Base-by-base conservation (phyloP, 371 early-diverging fungal genomes). In the Mucor plumbeus region DNA sequence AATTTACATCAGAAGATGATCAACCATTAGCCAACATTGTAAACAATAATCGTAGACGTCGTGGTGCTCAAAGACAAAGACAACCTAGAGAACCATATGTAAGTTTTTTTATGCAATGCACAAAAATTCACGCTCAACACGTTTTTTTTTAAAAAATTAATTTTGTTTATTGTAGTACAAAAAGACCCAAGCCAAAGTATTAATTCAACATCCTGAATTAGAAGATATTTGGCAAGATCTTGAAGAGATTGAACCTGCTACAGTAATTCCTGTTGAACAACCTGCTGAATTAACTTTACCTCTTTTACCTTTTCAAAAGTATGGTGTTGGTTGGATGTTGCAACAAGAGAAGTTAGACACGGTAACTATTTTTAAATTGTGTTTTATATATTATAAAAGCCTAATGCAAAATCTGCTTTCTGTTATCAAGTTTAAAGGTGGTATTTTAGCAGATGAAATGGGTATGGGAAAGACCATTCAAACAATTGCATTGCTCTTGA, bases 401-500 rank as follows among this genome's bases (percentile, higher is more conserved):
- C 38, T 31, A 41, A 63, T 35, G 35, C 47, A 35, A 34, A 4
- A 26, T 26, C 26, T 26, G 3, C 3, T 26, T 26, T 26, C 26
- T 41, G 4, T 59, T 39, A 50, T 61, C 19, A 63, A 88, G 84
- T 93, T 94, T 71, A 82, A 85, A 59, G 95, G 97, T 15, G 95
- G 95, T 11, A 91, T 95, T 21, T 81, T 92, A 53, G 94, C 92
- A 47, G 88, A 96, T 82, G 97, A 97, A 69, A 98, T 98, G 97
- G 97, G 99, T 6, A 95, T 99, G 96, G 99, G 99, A 58, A 99
- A 99, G 78, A 99, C 99, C 0, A 92, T 99, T 56, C 99, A 98
- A 75, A 93, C 94, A 34, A 96, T 99, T 43, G 85, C 96, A 0
- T 82, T 98, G 44, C 71, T 98, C 3, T 77, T 95, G 11, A 74